Percentiles rank a stretch among this genome's conserved stretches.
phyloP scores from a whole-genome alignment of 1,139 yeast species.

The Nakaseomyces delphensis region DNA sequence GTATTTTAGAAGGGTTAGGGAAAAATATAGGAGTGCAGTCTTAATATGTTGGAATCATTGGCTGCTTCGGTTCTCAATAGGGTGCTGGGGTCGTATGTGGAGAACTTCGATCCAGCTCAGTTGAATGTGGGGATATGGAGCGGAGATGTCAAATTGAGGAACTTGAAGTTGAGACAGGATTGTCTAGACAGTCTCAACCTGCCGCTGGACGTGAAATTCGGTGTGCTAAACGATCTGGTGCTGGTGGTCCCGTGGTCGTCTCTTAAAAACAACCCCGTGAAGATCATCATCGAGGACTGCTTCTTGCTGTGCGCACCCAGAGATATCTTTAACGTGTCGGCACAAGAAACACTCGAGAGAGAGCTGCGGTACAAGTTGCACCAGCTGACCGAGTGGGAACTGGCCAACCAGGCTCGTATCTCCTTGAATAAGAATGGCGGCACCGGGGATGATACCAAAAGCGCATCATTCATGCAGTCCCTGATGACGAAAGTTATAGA shows the following conservation, averaged over 20 bases:
- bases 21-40: too few relatives aligned
- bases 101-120: constrained; percentile 91
- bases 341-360: constrained; percentile 57
- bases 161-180: constrained; percentile 59
- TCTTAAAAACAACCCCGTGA: constrained; percentile 85
- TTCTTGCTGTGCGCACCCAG: constrained; percentile 75
- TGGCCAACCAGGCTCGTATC: constrained; percentile 36
- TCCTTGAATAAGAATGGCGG: constrained; percentile 32
- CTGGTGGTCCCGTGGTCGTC: constrained; percentile 97
- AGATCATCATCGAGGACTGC: constrained; percentile 80
- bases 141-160: constrained; percentile 84
- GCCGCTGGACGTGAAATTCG: constrained; percentile 85
- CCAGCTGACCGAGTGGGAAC: constrained; percentile 60
- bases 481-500: constrained; percentile 84
- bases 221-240: constrained; percentile 82
- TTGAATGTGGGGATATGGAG: constrained; percentile 95
- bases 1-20: too few relatives aligned
- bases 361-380: constrained; percentile 59
- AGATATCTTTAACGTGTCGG: constrained; percentile 44
- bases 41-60: constrained; percentile 41
- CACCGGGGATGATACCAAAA: constrained; percentile 49
- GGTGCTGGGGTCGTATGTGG: constrained; percentile 57
- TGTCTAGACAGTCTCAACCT: constrained; percentile 78
- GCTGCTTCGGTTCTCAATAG: constrained; percentile 43
- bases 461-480: constrained; percentile 80